Evolutionary conservation across 1,284 basidiomycete genomes (phyloP).

Genomic region (Tremellales sp.): DNA sequence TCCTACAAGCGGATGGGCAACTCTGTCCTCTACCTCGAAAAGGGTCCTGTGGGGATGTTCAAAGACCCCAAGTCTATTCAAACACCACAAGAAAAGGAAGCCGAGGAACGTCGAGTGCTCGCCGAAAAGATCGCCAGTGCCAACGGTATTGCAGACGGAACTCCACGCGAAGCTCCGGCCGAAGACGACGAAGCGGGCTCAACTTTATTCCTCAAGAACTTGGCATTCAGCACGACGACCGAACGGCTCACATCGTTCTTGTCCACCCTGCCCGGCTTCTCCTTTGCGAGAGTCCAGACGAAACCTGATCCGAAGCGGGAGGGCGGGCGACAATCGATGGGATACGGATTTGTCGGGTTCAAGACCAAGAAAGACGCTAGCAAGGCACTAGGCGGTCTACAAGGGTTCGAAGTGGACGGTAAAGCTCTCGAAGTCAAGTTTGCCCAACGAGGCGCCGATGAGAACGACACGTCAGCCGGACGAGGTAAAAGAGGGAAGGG

Average conservation of each 20-base stretch:
- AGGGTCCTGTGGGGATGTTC: constrained; percentile 81
- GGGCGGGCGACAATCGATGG: constrained; percentile 71
- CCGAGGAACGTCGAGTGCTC: constrained; percentile 49
- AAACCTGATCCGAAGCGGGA: constrained; percentile 79
- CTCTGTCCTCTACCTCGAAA: constrained; percentile 87
- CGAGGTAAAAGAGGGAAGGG: constrained; percentile 45
- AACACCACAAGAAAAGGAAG: constrained; percentile 31
- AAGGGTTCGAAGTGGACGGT: constrained; percentile 81
- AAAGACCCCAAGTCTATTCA: constrained; percentile 17
- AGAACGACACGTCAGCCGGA: constrained; percentile 47
- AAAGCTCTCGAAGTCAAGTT: constrained; percentile 81
- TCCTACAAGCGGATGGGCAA: constrained; percentile 86
- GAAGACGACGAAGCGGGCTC: constrained; percentile 61
- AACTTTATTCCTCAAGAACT: constrained; percentile 92
- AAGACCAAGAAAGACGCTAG: constrained; percentile 67
- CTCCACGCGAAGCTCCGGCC: constrained; percentile 48
- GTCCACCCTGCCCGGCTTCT: constrained; percentile 72
- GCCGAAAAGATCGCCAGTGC: constrained; percentile 27
- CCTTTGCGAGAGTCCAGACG: constrained; percentile 85
- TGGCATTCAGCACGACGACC: constrained; percentile 82
- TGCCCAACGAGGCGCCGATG: constrained; percentile 74
- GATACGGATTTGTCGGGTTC: constrained; percentile 95
- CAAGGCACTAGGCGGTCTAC: constrained; percentile 71
- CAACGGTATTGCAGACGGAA: constrained; percentile 11
- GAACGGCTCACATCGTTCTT: constrained; percentile 69